Conservation (phyloP, 768 basidiomycete species). For the Chalciporus sphaerocephalus region DNA sequence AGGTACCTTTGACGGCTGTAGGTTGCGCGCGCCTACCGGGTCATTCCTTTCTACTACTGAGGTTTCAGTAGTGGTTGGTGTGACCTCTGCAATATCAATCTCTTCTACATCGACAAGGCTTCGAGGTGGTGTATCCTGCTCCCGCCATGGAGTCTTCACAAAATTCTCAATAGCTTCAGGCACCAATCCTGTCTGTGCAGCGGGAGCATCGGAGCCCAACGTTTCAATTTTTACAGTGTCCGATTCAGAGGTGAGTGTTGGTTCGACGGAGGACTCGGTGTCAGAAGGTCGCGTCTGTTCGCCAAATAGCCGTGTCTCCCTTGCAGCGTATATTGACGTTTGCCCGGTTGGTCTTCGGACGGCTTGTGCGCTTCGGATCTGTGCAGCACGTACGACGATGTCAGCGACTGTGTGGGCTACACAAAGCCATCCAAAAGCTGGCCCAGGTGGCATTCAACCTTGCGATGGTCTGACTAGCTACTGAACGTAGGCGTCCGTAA, state of each 20-base stretch:
- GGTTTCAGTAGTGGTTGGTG: not conserved
- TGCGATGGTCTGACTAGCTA: too few species aligned
- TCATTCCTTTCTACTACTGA: not conserved
- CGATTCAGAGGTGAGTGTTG: not conserved
- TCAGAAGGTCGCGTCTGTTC: not conserved
- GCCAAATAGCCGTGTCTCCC: not conserved
- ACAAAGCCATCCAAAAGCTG: conserved; percentile 68
- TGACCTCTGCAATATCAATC: conserved; percentile 2
- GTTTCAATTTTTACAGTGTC: not conserved
- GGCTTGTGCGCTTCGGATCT: conserved; percentile 46
- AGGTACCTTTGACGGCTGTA: conserved; percentile 85
- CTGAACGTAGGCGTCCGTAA: too few species aligned
- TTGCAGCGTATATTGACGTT: not conserved
- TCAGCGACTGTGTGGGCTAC: conserved; percentile 57
- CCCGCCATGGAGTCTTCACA: not conserved
- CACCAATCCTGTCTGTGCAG: not conserved
- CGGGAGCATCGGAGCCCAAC: not conserved
- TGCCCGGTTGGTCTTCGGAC: conserved; percentile 1
- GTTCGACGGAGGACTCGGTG: not conserved
- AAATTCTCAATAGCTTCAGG: not conserved
- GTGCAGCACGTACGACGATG: conserved; percentile 60
- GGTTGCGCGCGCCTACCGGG: conserved; percentile 33
- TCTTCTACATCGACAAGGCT: not conserved
- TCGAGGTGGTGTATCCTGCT: not conserved
- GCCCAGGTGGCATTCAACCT: conserved; percentile 60